Evolutionary conservation across 2,329 filamentous ascomycete species (phyloP).

Genomic region (Paraconiothyrium brasiliense): DNA sequence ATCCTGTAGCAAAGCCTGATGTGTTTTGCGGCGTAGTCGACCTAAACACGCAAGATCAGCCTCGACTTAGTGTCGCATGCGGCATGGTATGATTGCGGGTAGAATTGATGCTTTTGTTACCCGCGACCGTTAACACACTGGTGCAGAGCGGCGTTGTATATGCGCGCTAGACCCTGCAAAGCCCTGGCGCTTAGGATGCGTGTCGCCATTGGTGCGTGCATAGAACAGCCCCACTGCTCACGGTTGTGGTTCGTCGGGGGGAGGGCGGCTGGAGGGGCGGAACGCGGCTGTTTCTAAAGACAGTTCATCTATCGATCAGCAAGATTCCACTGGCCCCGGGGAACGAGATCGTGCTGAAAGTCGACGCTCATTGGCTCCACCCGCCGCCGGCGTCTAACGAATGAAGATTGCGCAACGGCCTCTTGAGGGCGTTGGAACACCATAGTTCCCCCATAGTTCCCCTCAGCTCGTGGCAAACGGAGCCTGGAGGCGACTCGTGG

Average conservation of each 20-base stretch:
- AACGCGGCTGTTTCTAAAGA: constrained; percentile 26
- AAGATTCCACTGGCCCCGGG: constrained; percentile 8
- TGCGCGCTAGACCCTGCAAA: constrained; percentile 19
- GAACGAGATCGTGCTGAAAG: constrained; percentile 1
- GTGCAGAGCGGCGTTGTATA: constrained; percentile 18
- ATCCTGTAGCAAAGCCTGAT: constrained; percentile 21
- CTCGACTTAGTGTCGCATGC: constrained; percentile 25
- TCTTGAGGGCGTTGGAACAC: constrained; percentile 12
- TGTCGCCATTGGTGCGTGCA: constrained; percentile 20
- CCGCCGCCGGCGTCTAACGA: constrained; percentile 15
- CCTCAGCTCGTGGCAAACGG: constrained; percentile 17
- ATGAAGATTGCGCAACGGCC: constrained; percentile 15
- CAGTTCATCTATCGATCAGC: constrained; percentile 14
- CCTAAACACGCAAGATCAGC: constrained; percentile 29
- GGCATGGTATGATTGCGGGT: constrained; percentile 30
- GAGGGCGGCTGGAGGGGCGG: constrained; percentile 21
- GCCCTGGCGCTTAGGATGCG: constrained; percentile 25
- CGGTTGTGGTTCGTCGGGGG: constrained; percentile 14
- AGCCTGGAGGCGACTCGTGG: constrained; percentile 1
- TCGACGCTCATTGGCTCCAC: constrained; percentile 17
- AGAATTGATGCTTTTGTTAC: constrained; percentile 13
- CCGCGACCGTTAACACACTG: constrained; percentile 7
- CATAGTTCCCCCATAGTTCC: not conserved
- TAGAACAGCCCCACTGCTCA: constrained; percentile 19
- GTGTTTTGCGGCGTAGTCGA: constrained; percentile 25